Base-by-base conservation (phyloP, 2,329 filamentous ascomycete genomes). In the Epichloe bromicola region DNA sequence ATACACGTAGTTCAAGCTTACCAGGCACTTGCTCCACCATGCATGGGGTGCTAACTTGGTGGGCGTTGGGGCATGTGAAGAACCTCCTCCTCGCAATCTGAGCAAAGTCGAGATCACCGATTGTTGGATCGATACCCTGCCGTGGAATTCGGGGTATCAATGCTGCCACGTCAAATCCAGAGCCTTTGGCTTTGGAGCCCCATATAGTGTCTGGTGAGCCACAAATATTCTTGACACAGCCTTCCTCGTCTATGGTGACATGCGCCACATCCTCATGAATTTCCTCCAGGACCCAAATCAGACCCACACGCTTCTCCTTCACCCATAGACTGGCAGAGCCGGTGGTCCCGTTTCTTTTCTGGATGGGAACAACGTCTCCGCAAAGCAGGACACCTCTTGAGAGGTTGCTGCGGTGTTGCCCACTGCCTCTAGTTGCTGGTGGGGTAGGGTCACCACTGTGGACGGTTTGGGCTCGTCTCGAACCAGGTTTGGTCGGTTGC, bases 231-330 rank as follows among this genome's bases (percentile, higher is more conserved):
- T 80, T 75, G 17, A 96, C 78, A 42, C 78, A 75, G 41, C 88
- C 89, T 30, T 88, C 82, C 51, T 89, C 83, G 62, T 94, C 86
- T 19, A 95, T 75, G 11, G 74, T 76, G 42, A 98, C 69, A 54
- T 81, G 79, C 4, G 87, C 89, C 39, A 93, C 83, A 64, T 98
- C 90, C 67, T 98, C 93, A 51, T 91, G 88, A 54, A 98, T 97
- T 68, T 98, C 93, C 65, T 98, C 93, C 2, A 98, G 70, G 8
- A 98, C 93, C 93, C 93, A 98, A 54, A 98, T 97, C 53, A 98
- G 70, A 10, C 91, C 90, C 49, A 88, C 83, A 46, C 85, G 80
- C 68, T 98, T 98, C 67, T 98, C 93, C 71, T 98, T 98, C 3
- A 98, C 93, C 93, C 93, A 98, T 39, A 98, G 72, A 67, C 90